Evolutionary conservation across 2,329 filamentous ascomycete genomes (phyloP).

Genomic region (Fusarium decemcellulare): DNA sequence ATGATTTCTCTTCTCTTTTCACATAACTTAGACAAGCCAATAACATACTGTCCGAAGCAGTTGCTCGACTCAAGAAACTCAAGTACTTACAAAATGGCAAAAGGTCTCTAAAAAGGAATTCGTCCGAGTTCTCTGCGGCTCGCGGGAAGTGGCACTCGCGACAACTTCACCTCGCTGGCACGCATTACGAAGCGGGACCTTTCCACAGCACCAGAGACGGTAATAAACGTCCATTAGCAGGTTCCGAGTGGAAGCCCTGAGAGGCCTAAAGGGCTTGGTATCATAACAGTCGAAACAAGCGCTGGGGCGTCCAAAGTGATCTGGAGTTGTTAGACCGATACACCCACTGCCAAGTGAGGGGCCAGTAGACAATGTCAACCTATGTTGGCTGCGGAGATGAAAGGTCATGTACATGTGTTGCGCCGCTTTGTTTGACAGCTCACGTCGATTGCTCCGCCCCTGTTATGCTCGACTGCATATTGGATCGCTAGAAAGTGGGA

Average conservation of each 20-base stretch:
- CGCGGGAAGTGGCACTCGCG: not conserved
- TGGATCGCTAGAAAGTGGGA: slow-evolving; percentile 18
- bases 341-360: slow-evolving; percentile 7
- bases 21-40: too few relatives aligned
- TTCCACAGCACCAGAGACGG: not conserved
- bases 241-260: slow-evolving; percentile 9
- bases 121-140: not conserved
- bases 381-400: not conserved
- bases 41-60: too few relatives aligned
- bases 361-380: slow-evolving; percentile 5
- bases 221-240: slow-evolving; percentile 4
- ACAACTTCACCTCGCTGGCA: not conserved
- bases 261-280: slow-evolving; percentile 1
- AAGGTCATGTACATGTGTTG: slow-evolving; percentile 5
- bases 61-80: too few relatives aligned
- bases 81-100: too few relatives aligned
- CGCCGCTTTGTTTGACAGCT: slow-evolving; percentile 8
- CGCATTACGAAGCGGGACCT: not conserved
- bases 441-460: slow-evolving; percentile 25
- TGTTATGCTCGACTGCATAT: slow-evolving; percentile 17
- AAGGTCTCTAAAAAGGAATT: not conserved
- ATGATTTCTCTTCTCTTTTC: too few relatives aligned
- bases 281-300: slow-evolving; percentile 16
- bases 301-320: slow-evolving; percentile 4
- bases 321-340: not conserved